Evolutionary conservation across 164 flowering plant genomes (phyloP).

Genomic region (Cinnamomum micranthum): DNA sequence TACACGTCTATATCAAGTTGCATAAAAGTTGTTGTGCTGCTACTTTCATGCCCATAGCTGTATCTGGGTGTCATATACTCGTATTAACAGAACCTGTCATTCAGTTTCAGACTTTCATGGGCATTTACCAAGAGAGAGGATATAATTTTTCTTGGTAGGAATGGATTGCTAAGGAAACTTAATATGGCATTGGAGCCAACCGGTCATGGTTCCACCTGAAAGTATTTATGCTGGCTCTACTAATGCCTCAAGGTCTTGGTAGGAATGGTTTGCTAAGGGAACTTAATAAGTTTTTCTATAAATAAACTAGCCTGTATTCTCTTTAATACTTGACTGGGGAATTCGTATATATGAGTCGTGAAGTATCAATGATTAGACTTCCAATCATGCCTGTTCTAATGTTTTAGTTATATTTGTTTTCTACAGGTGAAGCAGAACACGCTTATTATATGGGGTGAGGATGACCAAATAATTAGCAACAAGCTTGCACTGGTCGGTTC

Average conservation of each 20-base stretch:
- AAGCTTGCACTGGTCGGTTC: conserved; percentile 65
- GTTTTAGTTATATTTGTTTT: conserved; percentile 1
- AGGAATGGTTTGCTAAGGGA: too few species aligned
- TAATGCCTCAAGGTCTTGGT: too few species aligned
- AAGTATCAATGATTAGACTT: neutral
- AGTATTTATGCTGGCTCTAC: too few species aligned
- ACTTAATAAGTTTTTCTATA: neutral
- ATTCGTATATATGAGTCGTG: neutral
- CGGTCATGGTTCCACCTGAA: too few species aligned
- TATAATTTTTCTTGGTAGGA: too few species aligned
- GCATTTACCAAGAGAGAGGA: too few species aligned
- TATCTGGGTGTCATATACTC: neutral
- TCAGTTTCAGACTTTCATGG: too few species aligned
- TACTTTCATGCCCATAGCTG: neutral
- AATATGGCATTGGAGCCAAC: too few species aligned
- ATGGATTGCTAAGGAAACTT: too few species aligned
- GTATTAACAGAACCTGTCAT: neutral
- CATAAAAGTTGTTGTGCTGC: neutral
- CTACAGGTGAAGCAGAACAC: conserved; percentile 70
- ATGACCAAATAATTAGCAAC: conserved; percentile 74
- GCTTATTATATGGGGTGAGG: conserved; percentile 92
- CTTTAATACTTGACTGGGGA: neutral
- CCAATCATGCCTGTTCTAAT: neutral
- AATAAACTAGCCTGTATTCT: neutral
- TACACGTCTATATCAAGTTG: too few species aligned